These are phyloP conservation scores for Agapanthus africanus DNA, from an alignment of 106 monocot species.

Conservation along the genomic window DNA sequence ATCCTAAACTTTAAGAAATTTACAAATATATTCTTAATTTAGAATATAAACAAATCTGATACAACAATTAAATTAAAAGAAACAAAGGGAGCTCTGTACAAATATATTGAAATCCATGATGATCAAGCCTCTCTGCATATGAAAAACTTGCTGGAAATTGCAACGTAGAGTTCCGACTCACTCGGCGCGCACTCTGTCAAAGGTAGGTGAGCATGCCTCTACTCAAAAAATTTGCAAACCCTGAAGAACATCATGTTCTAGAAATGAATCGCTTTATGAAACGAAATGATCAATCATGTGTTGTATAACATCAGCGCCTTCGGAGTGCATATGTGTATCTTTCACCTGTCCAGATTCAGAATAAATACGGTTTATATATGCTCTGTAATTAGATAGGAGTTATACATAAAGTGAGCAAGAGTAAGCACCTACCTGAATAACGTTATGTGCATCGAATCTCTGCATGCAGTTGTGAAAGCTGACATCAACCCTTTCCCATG, in stretches of 20 bases:
- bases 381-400: neutral
- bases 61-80: no score
- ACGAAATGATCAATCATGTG: conserved; percentile 85
- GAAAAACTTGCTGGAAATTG: no score
- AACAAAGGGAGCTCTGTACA: no score
- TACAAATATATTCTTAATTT: no score
- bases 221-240: neutral
- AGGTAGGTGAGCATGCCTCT: no score
- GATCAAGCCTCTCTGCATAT: no score
- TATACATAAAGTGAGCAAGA: neutral
- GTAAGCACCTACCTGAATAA: conserved; percentile 66
- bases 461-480: conserved; percentile 64
- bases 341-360: conserved; percentile 47
- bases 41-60: no score
- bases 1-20: no score
- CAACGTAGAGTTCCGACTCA: no score
- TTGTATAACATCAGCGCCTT: conserved; percentile 82
- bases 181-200: no score
- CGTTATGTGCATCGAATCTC: conserved; percentile 78
- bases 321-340: conserved; percentile 45
- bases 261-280: neutral
- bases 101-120: no score
- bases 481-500: conserved; percentile 97
- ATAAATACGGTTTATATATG: no score
- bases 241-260: neutral